Percentiles rank a stretch among this genome's conserved stretches.
Conservation (phyloP, 2,329 filamentous ascomycete genomes). For the Ascosphaera apis region DNA sequence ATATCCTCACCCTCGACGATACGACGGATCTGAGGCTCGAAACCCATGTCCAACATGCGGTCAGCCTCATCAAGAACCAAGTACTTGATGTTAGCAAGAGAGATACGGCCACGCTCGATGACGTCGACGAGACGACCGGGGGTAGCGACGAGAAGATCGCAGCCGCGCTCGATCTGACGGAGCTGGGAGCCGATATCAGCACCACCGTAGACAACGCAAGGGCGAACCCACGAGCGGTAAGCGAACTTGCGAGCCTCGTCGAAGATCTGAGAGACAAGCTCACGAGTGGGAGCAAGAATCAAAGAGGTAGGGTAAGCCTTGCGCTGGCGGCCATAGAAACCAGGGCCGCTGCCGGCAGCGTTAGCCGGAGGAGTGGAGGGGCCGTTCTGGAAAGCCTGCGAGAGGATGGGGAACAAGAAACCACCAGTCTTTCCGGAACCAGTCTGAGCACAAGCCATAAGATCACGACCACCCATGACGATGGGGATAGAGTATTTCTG, state of each 20-base stretch:
- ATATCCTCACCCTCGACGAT: slow-evolving; percentile 98
- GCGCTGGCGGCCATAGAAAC: slow-evolving; percentile 40
- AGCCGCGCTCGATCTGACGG: slow-evolving; percentile 64
- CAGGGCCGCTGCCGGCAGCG: slow-evolving; percentile 39
- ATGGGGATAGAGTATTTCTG: slow-evolving; percentile 69
- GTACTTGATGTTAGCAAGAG: slow-evolving; percentile 85
- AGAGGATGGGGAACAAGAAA: slow-evolving; percentile 71
- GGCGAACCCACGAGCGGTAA: slow-evolving; percentile 84
- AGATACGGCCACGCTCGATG: slow-evolving; percentile 71
- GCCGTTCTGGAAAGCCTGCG: slow-evolving; percentile 46
- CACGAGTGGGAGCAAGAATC: slow-evolving; percentile 65
- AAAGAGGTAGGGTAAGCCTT: slow-evolving; percentile 76
- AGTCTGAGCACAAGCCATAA: slow-evolving; percentile 80
- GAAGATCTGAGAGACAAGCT: slow-evolving; percentile 84
- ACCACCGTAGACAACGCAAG: slow-evolving; percentile 75
- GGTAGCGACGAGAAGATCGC: slow-evolving; percentile 89
- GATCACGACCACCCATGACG: slow-evolving; percentile 50
- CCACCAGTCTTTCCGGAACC: slow-evolving; percentile 97
- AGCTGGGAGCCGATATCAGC: slow-evolving; percentile 47
- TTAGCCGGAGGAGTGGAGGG: too few relatives aligned
- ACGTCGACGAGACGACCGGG: slow-evolving; percentile 93
- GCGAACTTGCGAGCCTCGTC: slow-evolving; percentile 81
- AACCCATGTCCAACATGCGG: slow-evolving; percentile 99
- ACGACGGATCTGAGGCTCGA: slow-evolving; percentile 96
- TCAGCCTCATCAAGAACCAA: slow-evolving; percentile 96